These are phyloP conservation scores for Rugonectria rugulosa DNA, from an alignment of 2,329 filamentous ascomycete species.

Conservation along the genomic window DNA sequence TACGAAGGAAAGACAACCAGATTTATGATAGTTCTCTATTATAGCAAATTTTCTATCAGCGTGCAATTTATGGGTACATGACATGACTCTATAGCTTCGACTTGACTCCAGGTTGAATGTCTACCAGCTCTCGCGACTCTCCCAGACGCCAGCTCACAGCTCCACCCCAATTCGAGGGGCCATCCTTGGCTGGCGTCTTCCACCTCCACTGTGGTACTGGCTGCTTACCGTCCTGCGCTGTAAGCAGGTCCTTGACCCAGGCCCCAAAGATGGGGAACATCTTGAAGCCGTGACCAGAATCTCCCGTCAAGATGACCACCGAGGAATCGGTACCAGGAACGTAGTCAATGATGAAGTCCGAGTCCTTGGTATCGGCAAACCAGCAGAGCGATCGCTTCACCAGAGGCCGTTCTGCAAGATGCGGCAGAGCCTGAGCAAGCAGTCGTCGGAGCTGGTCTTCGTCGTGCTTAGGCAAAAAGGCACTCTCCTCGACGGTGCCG, in stretches of 20 bases:
- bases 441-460: constrained; percentile 60
- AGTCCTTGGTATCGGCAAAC: constrained; percentile 68
- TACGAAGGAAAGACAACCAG: too few relatives aligned
- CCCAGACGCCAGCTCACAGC: constrained; percentile 50
- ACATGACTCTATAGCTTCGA: constrained; percentile 28
- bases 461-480: constrained; percentile 61
- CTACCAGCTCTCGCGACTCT: constrained; percentile 35
- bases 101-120: constrained; percentile 18
- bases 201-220: constrained; percentile 58
- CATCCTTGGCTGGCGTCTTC: constrained; percentile 46
- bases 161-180: constrained; percentile 37
- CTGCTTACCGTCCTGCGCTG: constrained; percentile 49
- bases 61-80: not conserved
- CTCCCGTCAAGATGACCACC: constrained; percentile 61
- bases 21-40: not conserved
- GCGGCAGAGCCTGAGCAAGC: constrained; percentile 59
- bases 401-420: constrained; percentile 62
- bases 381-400: constrained; percentile 66
- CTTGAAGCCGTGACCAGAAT: constrained; percentile 70
- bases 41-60: not conserved
- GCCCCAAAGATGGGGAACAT: constrained; percentile 66
- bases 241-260: constrained; percentile 60
- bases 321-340: constrained; percentile 56
- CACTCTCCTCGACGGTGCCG: constrained; percentile 40
- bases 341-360: constrained; percentile 67